These are phyloP conservation scores for Ilex paraguariensis DNA, from an alignment of 305 asterid species.

Conservation along the genomic window DNA sequence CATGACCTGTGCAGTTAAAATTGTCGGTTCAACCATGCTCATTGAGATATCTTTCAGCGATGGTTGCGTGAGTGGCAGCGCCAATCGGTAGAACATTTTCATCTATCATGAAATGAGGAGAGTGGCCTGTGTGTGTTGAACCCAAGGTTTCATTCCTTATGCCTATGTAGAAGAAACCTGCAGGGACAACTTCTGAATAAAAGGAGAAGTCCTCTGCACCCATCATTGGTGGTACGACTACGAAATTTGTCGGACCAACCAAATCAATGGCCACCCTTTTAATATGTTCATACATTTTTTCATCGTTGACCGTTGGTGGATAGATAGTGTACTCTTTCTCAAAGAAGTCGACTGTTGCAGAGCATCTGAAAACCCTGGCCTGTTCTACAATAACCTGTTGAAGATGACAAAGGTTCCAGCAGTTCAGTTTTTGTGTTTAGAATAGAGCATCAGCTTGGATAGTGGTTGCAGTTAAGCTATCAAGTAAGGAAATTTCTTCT, in stretches of 20 bases:
- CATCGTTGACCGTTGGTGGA: conserved; percentile 82
- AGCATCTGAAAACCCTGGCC: conserved; percentile 69
- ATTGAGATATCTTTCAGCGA: conserved; percentile 76
- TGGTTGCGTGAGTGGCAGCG: conserved; percentile 87
- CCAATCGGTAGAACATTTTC: conserved; percentile 79
- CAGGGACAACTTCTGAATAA: conserved; percentile 72
- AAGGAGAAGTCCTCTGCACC: conserved; percentile 93
- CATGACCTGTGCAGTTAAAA: too few species aligned
- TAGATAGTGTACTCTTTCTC: conserved; percentile 51
- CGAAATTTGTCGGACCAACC: conserved; percentile 38
- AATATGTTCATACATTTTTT: conserved; percentile 52
- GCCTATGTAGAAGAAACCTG: conserved; percentile 75
- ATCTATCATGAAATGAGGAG: conserved; percentile 84
- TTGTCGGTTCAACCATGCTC: not conserved
- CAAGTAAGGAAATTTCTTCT: too few species aligned
- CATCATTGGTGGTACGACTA: conserved; percentile 62
- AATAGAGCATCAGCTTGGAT: not conserved
- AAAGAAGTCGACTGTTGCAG: conserved; percentile 78
- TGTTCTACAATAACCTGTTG: conserved; percentile 68
- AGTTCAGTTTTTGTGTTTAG: too few species aligned
- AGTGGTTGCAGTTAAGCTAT: not conserved
- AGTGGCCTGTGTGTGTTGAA: conserved; percentile 56
- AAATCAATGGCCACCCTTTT: conserved; percentile 41
- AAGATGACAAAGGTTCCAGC: not conserved
- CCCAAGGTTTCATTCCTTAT: conserved; percentile 68